Evolutionary conservation across 495 filamentous ascomycete genomes (phyloP), one percentile per base, ranked within the genome.

Genomic region (Penicillium atrosanguineum): DNA sequence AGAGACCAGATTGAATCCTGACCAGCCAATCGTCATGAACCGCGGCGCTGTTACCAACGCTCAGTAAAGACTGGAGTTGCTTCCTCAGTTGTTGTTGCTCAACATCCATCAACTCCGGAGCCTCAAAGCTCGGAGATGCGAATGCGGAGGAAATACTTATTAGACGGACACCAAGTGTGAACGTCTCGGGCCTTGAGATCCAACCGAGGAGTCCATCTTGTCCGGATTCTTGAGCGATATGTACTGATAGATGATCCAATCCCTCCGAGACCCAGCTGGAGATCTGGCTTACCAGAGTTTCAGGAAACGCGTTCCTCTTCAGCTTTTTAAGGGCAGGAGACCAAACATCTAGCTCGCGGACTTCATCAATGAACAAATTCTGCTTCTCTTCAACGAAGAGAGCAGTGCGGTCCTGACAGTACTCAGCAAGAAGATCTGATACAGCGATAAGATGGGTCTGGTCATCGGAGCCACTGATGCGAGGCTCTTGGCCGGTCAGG

Each of bases 381-480:
- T 93, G 90, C 59, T 94, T 91, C 70, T 98, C 94, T 59, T 88
- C 78, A 14, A 82, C 84, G 61, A 98, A 98, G 0, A 98, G 73
- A 2, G 87, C 79, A 26, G 81, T 84, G 60, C 89, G 85, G 44
- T 86, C 83, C 44, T 79, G 77, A 39, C 79, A 61, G 20, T 81
- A 78, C 20, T 77, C 60, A 0, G 62, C 55, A 14, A 92, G 63
- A 16, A 76, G 68, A 0, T 65, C 58, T 4, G 69, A 68, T 0
- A 87, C 79, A 0, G 80, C 54, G 14, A 56, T 43, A 2, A 69
- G 55, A 12, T 48, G 44, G 0, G 34, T 49, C 14, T 34, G 36
- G 14, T 46, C 37, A 29, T 44, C 49, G n/a, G 58, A 61, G 7
- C 59, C 64, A 39, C 68, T 65, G 51, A 67, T 28, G 26, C 64